Base-by-base conservation (phyloP, 495 filamentous ascomycete species). In the Lophium mytilinum region DNA sequence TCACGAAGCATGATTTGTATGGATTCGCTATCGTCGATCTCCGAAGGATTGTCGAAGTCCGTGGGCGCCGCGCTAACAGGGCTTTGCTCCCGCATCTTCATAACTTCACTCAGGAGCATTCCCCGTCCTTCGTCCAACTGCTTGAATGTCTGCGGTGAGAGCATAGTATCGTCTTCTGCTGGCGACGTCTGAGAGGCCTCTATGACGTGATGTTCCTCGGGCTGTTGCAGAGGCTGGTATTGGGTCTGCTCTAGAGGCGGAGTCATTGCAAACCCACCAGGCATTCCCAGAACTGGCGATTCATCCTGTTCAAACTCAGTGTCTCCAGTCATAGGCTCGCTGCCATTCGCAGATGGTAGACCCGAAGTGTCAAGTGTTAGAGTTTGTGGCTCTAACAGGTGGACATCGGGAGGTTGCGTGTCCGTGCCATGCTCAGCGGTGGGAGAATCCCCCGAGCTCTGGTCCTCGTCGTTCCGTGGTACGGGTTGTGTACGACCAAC, bases 1-100 rank as follows among this genome's bases (percentile, higher is more conserved):
- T 75, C 72, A 36, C 72, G 70, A 48, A 83, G 69, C 79, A 85
- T 80, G 40, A 84, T 83, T 33, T 78, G 76, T 34, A 85, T 81
- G 0, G 83, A 83, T 57, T 79, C 81, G 58, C 75, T 72, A 45
- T 81, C 78, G 39, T 81, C 47, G 33, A 60, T 51, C 41, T 62
- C 52, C 7, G 57, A 55, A 17, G 12, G 55, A 70, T 50, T 64
- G 43, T 71, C 55, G 54, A 57, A 60, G 37, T 37, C 50, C 43
- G 15, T 64, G 53, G 12, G 56, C 17, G 39, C 35, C 14, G 53
- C 55, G 53, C 57, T 62, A 37, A 56, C 52, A 51, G 72, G 71
- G 49, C 73, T 77, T 9, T 71, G 72, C 55, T 75, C 77, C 37
- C 76, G 76, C 54, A 78, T 75, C 34, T 71, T 70, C 74, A 79